Evolutionary conservation across 441 rosid species (phyloP).

Genomic region (Heliophila coronopifolia): DNA sequence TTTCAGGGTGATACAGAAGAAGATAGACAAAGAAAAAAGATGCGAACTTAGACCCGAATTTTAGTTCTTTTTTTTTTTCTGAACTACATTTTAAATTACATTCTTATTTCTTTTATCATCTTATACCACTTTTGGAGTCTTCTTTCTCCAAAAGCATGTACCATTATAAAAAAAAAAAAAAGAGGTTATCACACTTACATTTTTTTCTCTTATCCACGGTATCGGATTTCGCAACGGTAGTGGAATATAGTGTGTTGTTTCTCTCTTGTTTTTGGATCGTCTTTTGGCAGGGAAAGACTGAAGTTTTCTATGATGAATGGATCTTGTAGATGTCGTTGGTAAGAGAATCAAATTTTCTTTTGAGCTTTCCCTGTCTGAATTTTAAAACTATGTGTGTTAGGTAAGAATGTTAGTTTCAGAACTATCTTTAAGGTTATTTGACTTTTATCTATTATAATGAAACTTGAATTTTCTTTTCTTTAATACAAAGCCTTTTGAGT

Average conservation of each 20-base stretch:
- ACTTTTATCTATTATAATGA: constrained; percentile 12
- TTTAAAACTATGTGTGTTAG: not conserved
- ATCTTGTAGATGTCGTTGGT: constrained; percentile 15
- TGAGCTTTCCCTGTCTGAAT: constrained; percentile 6
- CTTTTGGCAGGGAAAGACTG: constrained; percentile 27
- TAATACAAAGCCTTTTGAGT: not conserved
- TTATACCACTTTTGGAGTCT: not conserved
- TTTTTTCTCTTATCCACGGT: no score
- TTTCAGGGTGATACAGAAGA: constrained; percentile 73
- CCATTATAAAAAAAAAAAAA: constrained; percentile 8
- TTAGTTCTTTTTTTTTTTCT: constrained; percentile 35
- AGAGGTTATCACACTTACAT: constrained; percentile 26
- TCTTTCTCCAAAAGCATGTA: constrained; percentile 16
- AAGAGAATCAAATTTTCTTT: constrained; percentile 19
- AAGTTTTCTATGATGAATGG: constrained; percentile 13
- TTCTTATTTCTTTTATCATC: constrained; percentile 24
- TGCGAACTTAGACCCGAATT: constrained; percentile 50
- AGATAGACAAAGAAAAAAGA: constrained; percentile 59
- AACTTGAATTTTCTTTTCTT: constrained; percentile 3
- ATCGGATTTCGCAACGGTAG: constrained; percentile 8
- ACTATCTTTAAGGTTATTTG: not conserved
- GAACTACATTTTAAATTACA: constrained; percentile 21
- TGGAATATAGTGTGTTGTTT: constrained; percentile 17
- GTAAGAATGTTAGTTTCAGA: constrained; percentile 5
- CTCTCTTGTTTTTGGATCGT: constrained; percentile 21